phyloP scores from a whole-genome alignment of 139 green algal genomes.

The Chlamydomonas sphaeroides region DNA sequence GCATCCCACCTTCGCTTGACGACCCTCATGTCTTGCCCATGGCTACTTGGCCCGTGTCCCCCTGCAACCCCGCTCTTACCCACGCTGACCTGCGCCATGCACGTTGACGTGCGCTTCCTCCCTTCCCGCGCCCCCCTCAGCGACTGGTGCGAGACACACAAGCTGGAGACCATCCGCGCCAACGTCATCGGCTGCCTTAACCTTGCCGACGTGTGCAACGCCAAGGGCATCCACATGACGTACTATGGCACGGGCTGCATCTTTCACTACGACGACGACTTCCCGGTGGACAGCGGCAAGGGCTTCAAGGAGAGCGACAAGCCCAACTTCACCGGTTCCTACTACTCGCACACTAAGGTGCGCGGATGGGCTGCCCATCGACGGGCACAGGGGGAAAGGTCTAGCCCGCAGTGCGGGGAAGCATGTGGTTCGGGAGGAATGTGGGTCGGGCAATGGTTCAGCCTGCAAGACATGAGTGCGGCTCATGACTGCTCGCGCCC shows the following conservation, averaged over 20 bases:
- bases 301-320: conserved; percentile 95
- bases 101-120: no score
- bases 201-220: conserved; percentile 83
- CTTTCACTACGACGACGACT: conserved; percentile 96
- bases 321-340: conserved; percentile 97
- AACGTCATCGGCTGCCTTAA: conserved; percentile 97
- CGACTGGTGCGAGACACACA: conserved; percentile 99
- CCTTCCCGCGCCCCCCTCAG: no score
- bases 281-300: conserved; percentile 76
- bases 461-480: neutral
- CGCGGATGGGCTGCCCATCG: no score
- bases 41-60: no score
- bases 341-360: conserved; percentile 97
- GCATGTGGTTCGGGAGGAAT: no score
- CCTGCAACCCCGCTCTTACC: no score
- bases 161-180: conserved; percentile 92
- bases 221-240: conserved; percentile 89
- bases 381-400: no score
- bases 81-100: no score
- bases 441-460: no score
- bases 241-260: conserved; percentile 98
- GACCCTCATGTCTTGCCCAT: no score
- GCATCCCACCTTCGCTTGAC: no score
- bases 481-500: neutral
- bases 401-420: no score